These are phyloP conservation scores for Zygosaccharomyces pseudobailii DNA, from an alignment of 1,139 yeast genomes.

Conservation along the genomic window DNA sequence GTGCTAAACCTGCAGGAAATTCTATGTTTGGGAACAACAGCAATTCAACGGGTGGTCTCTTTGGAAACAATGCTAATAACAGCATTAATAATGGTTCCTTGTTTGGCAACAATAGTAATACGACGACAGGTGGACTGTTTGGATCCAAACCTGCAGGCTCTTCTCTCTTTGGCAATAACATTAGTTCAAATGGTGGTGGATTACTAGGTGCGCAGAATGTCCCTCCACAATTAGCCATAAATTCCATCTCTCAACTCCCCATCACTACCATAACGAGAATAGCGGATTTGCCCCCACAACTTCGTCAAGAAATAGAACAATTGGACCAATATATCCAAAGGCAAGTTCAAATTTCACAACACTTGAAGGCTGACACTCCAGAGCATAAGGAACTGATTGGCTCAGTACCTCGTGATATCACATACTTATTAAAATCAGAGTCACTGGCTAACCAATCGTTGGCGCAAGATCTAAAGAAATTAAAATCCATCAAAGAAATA, in stretches of 20 bases:
- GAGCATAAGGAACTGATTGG: slow-evolving; percentile 67
- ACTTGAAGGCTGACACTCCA: slow-evolving; percentile 57
- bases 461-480: slow-evolving; percentile 52
- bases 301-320: slow-evolving; percentile 74
- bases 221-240: slow-evolving; percentile 30
- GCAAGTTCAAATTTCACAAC: slow-evolving; percentile 79
- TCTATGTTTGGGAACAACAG: slow-evolving; percentile 9
- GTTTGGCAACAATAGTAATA: slow-evolving; percentile 35
- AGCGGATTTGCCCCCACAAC: slow-evolving; percentile 71
- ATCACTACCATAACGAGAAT: slow-evolving; percentile 84
- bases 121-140: slow-evolving; percentile 25
- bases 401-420: slow-evolving; percentile 82
- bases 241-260: slow-evolving; percentile 38
- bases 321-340: slow-evolving; percentile 78
- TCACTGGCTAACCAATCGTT: slow-evolving; percentile 64
- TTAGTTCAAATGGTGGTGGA: slow-evolving; percentile 15
- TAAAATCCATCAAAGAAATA: slow-evolving; percentile 41
- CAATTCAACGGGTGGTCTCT: slow-evolving; percentile 3
- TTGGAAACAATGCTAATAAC: slow-evolving; percentile 12
- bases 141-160: slow-evolving; percentile 29
- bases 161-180: slow-evolving; percentile 34
- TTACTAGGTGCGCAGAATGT: slow-evolving; percentile 31
- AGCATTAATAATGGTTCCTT: slow-evolving; percentile 20
- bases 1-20: slow-evolving; percentile 17
- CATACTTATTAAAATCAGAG: slow-evolving; percentile 59